phyloP scores from a whole-genome alignment of 2,329 filamentous ascomycete genomes.

The Fusarium pininemorale region DNA sequence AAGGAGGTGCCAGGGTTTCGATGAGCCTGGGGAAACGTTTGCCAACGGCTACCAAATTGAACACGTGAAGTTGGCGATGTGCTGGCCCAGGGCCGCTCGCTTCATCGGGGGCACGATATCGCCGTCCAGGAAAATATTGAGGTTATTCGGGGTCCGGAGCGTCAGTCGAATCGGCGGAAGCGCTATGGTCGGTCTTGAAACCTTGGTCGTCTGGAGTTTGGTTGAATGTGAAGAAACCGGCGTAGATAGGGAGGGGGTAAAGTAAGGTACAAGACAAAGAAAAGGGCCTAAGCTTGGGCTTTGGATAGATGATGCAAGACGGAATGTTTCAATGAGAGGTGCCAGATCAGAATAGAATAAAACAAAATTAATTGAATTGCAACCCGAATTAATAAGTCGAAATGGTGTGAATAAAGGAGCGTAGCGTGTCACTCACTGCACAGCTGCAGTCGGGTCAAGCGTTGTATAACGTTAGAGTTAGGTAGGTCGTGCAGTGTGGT shows the following conservation, averaged over 20 bases:
- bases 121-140: slow-evolving; percentile 14
- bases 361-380: slow-evolving; percentile 5
- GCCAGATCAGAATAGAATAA: slow-evolving; percentile 6
- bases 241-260: slow-evolving; percentile 4
- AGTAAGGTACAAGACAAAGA: slow-evolving; percentile 19
- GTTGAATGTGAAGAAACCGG: background rate
- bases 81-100: slow-evolving; percentile 52
- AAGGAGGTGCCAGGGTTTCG: slow-evolving; percentile 19
- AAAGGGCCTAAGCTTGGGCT: slow-evolving; percentile 9
- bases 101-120: slow-evolving; percentile 46
- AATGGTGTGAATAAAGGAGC: slow-evolving; percentile 29
- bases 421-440: slow-evolving; percentile 17
- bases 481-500: slow-evolving; percentile 1
- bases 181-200: slow-evolving; percentile 32
- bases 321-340: slow-evolving; percentile 22
- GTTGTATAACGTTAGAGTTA: background rate
- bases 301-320: slow-evolving; percentile 7
- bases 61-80: slow-evolving; percentile 47
- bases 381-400: slow-evolving; percentile 16
- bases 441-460: background rate
- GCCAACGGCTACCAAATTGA: slow-evolving; percentile 39
- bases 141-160: slow-evolving; percentile 15
- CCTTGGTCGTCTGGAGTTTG: slow-evolving; percentile 25
- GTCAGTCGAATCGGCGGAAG: slow-evolving; percentile 27
- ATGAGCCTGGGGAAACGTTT: slow-evolving; percentile 4